Conservation (phyloP, 2,329 filamentous ascomycete species). For the Ophiocordyceps robertsii region DNA sequence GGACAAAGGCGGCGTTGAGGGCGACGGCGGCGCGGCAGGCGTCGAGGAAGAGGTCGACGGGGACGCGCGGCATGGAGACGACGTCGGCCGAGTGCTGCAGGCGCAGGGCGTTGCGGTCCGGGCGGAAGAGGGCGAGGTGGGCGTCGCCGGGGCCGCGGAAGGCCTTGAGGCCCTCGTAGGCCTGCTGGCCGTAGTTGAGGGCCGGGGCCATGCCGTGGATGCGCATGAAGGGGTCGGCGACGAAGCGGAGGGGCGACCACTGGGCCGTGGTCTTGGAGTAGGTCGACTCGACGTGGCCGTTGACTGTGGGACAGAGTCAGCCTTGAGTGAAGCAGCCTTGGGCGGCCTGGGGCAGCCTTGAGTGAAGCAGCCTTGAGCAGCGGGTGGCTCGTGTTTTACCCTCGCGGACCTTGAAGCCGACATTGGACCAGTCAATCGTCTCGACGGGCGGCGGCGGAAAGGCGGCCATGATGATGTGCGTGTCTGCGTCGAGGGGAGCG, state of each 20-base stretch:
- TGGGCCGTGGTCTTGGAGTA: constrained; percentile 60
- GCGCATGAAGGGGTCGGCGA: constrained; percentile 70
- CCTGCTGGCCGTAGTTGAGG: constrained; percentile 95
- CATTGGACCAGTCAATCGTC: constrained; percentile 84
- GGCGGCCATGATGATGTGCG: constrained; percentile 23
- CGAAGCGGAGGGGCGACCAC: constrained; percentile 70
- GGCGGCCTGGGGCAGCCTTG: too few relatives aligned
- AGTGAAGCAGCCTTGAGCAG: too few relatives aligned
- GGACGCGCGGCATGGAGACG: constrained; percentile 72
- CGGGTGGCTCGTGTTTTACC: constrained; percentile 29
- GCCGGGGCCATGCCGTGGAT: constrained; percentile 93
- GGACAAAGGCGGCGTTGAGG: constrained; percentile 82
- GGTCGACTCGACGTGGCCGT: constrained; percentile 83
- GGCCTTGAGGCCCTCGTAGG: constrained; percentile 96
- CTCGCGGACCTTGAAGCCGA: constrained; percentile 88
- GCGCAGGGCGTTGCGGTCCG: constrained; percentile 68
- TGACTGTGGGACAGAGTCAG: constrained; percentile 44
- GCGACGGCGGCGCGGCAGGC: constrained; percentile 71
- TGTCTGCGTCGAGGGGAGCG: too few relatives aligned
- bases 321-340: too few relatives aligned
- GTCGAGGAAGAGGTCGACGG: constrained; percentile 60
- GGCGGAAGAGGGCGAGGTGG: constrained; percentile 75
- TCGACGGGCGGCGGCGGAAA: constrained; percentile 69
- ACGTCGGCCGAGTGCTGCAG: constrained; percentile 76
- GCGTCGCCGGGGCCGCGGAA: constrained; percentile 64